Percentiles rank a stretch among this genome's conserved stretches.
phyloP scores from a whole-genome alignment of 108 stramenopile genomes.

The Conticribra weissflogii region DNA sequence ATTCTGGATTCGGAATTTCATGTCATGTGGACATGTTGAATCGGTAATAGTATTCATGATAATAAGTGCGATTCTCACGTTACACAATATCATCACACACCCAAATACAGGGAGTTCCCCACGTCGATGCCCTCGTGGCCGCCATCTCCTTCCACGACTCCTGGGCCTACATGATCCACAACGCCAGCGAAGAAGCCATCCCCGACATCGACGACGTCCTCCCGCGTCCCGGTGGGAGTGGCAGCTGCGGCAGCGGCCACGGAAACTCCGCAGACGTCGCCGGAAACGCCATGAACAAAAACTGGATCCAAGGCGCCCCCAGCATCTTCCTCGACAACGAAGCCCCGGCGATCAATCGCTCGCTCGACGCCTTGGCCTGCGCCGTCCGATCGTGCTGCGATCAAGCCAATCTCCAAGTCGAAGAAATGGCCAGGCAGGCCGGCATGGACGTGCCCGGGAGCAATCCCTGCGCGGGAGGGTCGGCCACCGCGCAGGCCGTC shows the following conservation, averaged over 20 bases:
- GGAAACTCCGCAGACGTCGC: background rate
- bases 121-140: conserved; percentile 64
- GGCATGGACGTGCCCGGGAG: background rate
- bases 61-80: no score
- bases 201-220: conserved; percentile 77
- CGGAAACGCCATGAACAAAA: background rate
- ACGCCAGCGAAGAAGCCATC: conserved; percentile 70
- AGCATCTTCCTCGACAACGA: conserved; percentile 89
- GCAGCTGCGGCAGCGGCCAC: background rate
- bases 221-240: conserved; percentile 47
- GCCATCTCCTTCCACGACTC: conserved; percentile 85
- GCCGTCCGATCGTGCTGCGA: conserved; percentile 87
- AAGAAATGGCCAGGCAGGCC: conserved; percentile 62
- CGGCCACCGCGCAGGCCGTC: conserved; percentile 68
- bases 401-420: conserved; percentile 78
- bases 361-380: conserved; percentile 84
- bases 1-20: no score
- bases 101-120: conserved; percentile 51
- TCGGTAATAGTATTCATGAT: no score
- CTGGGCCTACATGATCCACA: conserved; percentile 88
- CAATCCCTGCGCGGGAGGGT: conserved; percentile 12
- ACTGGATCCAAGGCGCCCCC: conserved; percentile 52
- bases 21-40: no score
- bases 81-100: no score
- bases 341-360: conserved; percentile 67